These are phyloP conservation scores for Aspergillus ostianus DNA, from an alignment of 495 filamentous ascomycete species.

Conservation along the genomic window DNA sequence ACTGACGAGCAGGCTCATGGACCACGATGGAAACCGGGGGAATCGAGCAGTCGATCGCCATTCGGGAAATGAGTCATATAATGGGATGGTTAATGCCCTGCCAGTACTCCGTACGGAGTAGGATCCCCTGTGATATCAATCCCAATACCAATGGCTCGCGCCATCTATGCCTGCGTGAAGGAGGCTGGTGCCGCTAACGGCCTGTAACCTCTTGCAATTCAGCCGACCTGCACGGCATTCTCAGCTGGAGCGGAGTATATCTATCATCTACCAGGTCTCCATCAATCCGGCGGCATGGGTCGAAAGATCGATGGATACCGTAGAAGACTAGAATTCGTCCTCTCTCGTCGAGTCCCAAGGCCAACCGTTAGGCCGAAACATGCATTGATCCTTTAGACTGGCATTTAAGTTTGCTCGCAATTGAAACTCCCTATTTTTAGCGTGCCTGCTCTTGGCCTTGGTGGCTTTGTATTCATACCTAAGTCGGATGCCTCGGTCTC, in stretches of 20 bases:
- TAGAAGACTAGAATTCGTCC: background rate
- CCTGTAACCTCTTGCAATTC: slow-evolving; percentile 7
- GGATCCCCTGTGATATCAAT: background rate
- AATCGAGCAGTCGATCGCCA: background rate
- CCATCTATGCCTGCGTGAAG: background rate
- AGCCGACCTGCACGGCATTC: slow-evolving; percentile 7
- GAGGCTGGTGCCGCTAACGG: background rate
- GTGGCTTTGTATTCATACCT: background rate
- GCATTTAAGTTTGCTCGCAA: background rate
- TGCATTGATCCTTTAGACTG: background rate
- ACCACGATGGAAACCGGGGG: background rate
- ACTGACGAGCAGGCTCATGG: slow-evolving; percentile 3
- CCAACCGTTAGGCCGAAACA: background rate
- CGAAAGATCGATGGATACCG: background rate
- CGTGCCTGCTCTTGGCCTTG: too few relatives aligned
- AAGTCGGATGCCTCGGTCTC: background rate
- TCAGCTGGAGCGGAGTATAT: slow-evolving; percentile 17
- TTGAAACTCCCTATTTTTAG: background rate
- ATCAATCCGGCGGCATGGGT: background rate
- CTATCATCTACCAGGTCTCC: slow-evolving; percentile 12
- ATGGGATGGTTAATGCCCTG: background rate
- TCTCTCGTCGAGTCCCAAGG: background rate
- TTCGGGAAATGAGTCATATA: slow-evolving; percentile 6
- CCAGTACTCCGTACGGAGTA: background rate
- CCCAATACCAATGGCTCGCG: too few relatives aligned